Percentiles rank a stretch among this genome's conserved stretches.
Evolutionary conservation across 1,284 basidiomycete genomes (phyloP).

Genomic region (Ceratobasidium theobromae): DNA sequence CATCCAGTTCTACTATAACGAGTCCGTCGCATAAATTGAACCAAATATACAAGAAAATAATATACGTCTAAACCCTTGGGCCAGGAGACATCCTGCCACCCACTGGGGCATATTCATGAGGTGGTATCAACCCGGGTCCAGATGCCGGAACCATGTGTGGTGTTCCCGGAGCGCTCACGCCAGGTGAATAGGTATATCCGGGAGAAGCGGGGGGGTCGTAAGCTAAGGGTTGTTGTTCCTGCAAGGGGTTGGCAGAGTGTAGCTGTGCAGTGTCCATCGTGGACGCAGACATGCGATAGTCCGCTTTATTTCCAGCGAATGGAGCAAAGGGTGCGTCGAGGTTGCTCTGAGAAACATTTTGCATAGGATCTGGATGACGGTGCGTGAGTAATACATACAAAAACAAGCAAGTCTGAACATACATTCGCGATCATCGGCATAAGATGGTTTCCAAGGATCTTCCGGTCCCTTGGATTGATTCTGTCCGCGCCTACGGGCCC

Average conservation of each 20-base stretch:
- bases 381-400: background rate
- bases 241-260: background rate
- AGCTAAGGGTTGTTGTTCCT: conserved; percentile 5
- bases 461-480: background rate
- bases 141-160: conserved; percentile 3
- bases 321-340: background rate
- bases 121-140: background rate
- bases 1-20: background rate
- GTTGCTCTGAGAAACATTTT: conserved; percentile 9
- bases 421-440: background rate
- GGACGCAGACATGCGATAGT: conserved; percentile 20
- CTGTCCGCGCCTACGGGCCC: background rate
- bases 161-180: background rate
- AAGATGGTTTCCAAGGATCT: background rate
- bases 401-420: background rate
- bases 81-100: background rate
- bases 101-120: background rate
- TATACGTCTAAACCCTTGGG: background rate
- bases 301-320: background rate
- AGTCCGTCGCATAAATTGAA: background rate
- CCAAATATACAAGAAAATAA: background rate
- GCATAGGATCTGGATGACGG: conserved; percentile 11
- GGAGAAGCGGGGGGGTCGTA: background rate
- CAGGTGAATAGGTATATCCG: background rate
- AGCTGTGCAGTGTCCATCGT: conserved; percentile 24